A percentile compares a stretch with the other conserved stretches of the same genome.
Evolutionary conservation across 2,329 filamentous ascomycete species (phyloP).

Genomic region (Phaeosphaeriaceae sp.): DNA sequence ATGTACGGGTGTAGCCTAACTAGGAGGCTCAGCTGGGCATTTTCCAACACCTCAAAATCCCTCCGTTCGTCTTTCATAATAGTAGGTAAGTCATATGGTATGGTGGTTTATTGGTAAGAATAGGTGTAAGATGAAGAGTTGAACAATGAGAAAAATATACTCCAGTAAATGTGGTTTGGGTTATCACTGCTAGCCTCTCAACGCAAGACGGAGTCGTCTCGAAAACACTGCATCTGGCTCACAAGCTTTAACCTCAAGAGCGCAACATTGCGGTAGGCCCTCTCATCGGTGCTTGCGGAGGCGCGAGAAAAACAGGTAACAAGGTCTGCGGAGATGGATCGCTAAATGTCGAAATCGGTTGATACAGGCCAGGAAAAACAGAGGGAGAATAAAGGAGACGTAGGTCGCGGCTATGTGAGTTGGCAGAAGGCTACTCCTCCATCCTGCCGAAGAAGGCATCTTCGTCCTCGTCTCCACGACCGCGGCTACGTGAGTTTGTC

Average conservation of each 20-base stretch:
- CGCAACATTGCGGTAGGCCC: conserved; percentile 38
- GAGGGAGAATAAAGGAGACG: conserved; percentile 11
- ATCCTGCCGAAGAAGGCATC: conserved; percentile 95
- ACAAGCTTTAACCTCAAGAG: conserved; percentile 50
- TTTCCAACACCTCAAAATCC: too few relatives aligned
- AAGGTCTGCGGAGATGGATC: conserved; percentile 46
- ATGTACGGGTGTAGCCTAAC: too few relatives aligned
- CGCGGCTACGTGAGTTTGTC: conserved; percentile 53
- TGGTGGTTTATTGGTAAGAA: conserved; percentile 17
- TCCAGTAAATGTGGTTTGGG: conserved; percentile 18
- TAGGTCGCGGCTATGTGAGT: conserved; percentile 3
- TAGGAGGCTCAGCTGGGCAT: too few relatives aligned
- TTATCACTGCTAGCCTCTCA: conserved; percentile 40
- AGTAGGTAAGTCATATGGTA: conserved; percentile 3
- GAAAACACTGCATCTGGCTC: conserved; percentile 19
- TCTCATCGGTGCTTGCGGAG: conserved; percentile 51
- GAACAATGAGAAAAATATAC: conserved; percentile 3
- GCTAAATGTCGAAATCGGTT: conserved; percentile 43
- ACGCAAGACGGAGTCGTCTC: conserved; percentile 32
- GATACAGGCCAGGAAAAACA: conserved; percentile 42
- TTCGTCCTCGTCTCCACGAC: conserved; percentile 83
- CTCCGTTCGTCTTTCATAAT: too few relatives aligned
- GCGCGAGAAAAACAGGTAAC: conserved; percentile 22
- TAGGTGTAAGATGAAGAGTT: conserved; percentile 18
- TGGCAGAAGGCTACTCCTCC: conserved; percentile 67